phyloP scores from a whole-genome alignment of 2,329 filamentous ascomycete species.

The Cordyceps tenuipes region DNA sequence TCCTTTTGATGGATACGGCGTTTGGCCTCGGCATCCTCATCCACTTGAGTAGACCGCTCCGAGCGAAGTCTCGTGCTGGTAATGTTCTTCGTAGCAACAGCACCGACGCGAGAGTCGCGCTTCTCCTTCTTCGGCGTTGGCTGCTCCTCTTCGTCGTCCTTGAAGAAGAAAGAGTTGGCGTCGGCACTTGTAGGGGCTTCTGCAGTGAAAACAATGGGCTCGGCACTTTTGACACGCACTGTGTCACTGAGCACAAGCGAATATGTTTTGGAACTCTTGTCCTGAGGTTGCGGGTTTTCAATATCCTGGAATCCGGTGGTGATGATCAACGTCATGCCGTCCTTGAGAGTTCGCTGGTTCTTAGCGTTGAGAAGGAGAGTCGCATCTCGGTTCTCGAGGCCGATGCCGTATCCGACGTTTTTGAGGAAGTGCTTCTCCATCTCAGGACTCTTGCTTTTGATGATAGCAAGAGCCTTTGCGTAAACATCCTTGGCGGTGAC shows the following conservation, averaged over 20 bases:
- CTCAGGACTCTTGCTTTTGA: slow-evolving; percentile 88
- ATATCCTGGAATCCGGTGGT: slow-evolving; percentile 86
- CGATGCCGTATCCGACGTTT: slow-evolving; percentile 85
- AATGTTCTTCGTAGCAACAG: slow-evolving; percentile 89
- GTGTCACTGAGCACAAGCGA: slow-evolving; percentile 89
- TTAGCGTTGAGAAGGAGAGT: slow-evolving; percentile 82
- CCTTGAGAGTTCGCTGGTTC: slow-evolving; percentile 73
- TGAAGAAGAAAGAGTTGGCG: slow-evolving; percentile 96
- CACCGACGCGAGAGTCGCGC: slow-evolving; percentile 72
- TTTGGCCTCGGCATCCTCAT: slow-evolving; percentile 81
- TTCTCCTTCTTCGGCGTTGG: slow-evolving; percentile 86
- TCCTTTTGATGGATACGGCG: slow-evolving; percentile 91
- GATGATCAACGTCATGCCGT: slow-evolving; percentile 93
- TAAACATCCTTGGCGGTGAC: slow-evolving; percentile 84
- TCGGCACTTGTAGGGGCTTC: slow-evolving; percentile 88
- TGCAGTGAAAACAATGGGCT: slow-evolving; percentile 84
- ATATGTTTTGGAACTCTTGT: slow-evolving; percentile 83
- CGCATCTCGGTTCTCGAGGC: slow-evolving; percentile 80
- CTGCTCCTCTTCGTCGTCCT: slow-evolving; percentile 84
- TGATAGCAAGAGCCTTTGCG: slow-evolving; percentile 68
- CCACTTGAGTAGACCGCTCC: slow-evolving; percentile 77
- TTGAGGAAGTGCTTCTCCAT: slow-evolving; percentile 92
- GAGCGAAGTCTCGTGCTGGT: slow-evolving; percentile 87
- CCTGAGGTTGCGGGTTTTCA: slow-evolving; percentile 76
- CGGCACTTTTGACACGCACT: slow-evolving; percentile 71